Evolutionary conservation across 306 rosid genomes (phyloP), one percentile per base, ranked within the genome.

Genomic region (Prunus salicina): DNA sequence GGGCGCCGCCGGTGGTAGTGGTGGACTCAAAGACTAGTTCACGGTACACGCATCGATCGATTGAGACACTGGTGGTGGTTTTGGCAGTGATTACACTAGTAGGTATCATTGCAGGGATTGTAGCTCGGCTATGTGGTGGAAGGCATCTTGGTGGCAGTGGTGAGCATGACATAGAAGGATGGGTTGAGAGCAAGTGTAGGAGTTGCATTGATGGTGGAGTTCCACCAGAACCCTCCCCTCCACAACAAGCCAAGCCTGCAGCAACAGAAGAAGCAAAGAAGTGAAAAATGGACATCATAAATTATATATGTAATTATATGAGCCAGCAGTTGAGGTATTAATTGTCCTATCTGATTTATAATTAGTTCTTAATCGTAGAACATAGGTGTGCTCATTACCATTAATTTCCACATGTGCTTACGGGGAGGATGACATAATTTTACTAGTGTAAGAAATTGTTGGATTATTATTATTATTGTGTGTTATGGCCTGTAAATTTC

Each of bases 131-230:
- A 6, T 91, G 98, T 70, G 92, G 96, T 5, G 97, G 97, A 72
- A 79, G 93, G 73, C 97, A 32, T 32, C 82, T 87, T 46, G 91
- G 90, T 11, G 88, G 86, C 6, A 79, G 71, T 64, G 98, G 94
- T 1, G 96, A 85, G 83, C 75, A 84, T 67, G 98, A 91, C 75
- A 89, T 93, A 2, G 98, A 93, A 86, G 95, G 98, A 32, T 93
- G 98, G 97, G 86, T 93, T 50, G 96, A 91, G 73, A 89, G 73
- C 71, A 88, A 56, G 83, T 93, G 98, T 47, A 84, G 88, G 81
- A 93, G 96, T 73, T 93, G 98, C 83, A 85, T 93, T 66, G 97
- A 91, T 70, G 91, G 81, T 4, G 93, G 93, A 14, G 74, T 82
- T n/a, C 85, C 92, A 2, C 61, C 85, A 0, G 53, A 87, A 24